Evolutionary conservation across 2,329 filamentous ascomycete genomes (phyloP).

Genomic region (Remersonia thermophila): DNA sequence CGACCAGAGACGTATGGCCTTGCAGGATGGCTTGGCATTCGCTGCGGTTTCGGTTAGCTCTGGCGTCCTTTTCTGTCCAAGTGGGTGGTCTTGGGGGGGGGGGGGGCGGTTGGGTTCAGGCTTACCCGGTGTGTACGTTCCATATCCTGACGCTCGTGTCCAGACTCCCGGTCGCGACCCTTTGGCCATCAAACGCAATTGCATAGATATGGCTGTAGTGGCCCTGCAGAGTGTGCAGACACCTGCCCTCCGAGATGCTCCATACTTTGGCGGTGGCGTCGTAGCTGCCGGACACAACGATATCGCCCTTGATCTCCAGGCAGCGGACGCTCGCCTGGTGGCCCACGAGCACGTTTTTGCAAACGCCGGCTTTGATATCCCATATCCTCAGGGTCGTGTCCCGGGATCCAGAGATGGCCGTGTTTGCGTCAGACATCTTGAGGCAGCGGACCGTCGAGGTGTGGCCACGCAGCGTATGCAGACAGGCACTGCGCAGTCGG

Average conservation of each 20-base stretch:
- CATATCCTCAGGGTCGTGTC: conserved; percentile 92
- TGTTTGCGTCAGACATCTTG: conserved; percentile 92
- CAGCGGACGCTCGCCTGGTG: conserved; percentile 94
- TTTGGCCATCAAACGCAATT: conserved; percentile 88
- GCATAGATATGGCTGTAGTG: conserved; percentile 99
- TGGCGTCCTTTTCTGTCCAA: too few relatives aligned
- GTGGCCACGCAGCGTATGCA: conserved; percentile 81
- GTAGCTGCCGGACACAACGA: conserved; percentile 96
- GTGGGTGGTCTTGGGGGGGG: too few relatives aligned
- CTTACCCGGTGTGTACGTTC: conserved; percentile 79
- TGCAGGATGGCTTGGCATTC: conserved; percentile 85
- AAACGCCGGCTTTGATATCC: conserved; percentile 81
- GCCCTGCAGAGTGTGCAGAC: conserved; percentile 76
- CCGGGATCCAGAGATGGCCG: conserved; percentile 89
- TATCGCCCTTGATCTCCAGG: conserved; percentile 88
- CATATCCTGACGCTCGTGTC: conserved; percentile 96
- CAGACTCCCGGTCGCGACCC: conserved; percentile 88
- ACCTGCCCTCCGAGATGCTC: conserved; percentile 93
- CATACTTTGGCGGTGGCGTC: conserved; percentile 94
- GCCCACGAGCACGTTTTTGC: conserved; percentile 82
- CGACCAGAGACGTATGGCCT: conserved; percentile 91
- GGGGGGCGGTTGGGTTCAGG: too few relatives aligned
- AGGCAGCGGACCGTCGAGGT: conserved; percentile 93
- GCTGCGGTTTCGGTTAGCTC: conserved; percentile 22
- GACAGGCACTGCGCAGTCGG: conserved; percentile 44